Evolutionary conservation across 345 rosid species (phyloP).

Genomic region (Psidium friedrichsthalianum): DNA sequence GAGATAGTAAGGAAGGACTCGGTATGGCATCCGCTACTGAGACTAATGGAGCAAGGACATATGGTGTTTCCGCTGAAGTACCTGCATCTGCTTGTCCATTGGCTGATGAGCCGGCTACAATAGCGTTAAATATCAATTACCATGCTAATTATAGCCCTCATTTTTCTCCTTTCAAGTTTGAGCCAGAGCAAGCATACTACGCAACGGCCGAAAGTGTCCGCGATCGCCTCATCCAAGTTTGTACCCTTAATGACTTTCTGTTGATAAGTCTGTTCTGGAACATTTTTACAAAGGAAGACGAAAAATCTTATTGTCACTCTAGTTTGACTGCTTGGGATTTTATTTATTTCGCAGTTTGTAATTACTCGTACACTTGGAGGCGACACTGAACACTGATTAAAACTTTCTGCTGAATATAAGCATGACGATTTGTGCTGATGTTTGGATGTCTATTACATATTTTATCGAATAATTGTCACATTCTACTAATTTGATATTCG

Average conservation of each 20-base stretch:
- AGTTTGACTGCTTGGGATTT: not conserved
- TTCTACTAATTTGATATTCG: slow-evolving; percentile 3
- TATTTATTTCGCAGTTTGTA: not conserved
- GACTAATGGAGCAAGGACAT: slow-evolving; percentile 15
- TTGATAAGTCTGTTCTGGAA: not conserved
- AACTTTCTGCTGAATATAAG: not conserved
- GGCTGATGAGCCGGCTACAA: slow-evolving; percentile 38
- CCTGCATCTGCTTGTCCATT: slow-evolving; percentile 56
- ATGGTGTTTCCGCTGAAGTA: slow-evolving; percentile 20
- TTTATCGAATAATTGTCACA: not conserved
- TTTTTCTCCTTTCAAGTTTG: slow-evolving; percentile 90
- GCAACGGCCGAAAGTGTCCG: slow-evolving; percentile 88
- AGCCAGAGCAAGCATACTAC: slow-evolving; percentile 75
- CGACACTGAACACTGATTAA: not conserved
- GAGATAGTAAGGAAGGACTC: not conserved
- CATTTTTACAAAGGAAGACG: not conserved
- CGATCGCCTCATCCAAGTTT: slow-evolving; percentile 76
- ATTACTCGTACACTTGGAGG: not conserved
- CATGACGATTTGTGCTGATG: not conserved
- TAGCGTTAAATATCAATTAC: slow-evolving; percentile 73
- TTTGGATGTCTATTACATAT: not conserved
- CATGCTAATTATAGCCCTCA: slow-evolving; percentile 79
- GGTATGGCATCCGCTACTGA: slow-evolving; percentile 22
- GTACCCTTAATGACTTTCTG: not conserved
- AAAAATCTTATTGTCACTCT: not conserved